Conservation (phyloP, 345 rosid genomes). For the Mangifera indica region DNA sequence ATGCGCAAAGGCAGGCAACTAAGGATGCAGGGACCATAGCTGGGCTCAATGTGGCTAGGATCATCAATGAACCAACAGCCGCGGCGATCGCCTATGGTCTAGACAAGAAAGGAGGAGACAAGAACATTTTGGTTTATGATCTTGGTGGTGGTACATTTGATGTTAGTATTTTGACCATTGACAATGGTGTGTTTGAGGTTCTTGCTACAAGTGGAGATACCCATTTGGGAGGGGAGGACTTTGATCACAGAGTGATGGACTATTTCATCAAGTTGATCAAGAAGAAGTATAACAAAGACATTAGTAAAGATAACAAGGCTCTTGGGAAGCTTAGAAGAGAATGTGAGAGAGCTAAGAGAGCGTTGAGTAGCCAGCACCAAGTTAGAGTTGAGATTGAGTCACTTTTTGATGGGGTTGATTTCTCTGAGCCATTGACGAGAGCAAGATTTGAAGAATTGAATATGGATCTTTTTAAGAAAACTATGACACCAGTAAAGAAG, state of each 20-base stretch:
- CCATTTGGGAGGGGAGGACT: conserved; percentile 57
- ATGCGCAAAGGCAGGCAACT: conserved; percentile 40
- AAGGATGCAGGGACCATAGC: conserved; percentile 38
- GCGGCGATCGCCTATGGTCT: conserved; percentile 62
- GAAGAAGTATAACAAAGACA: conserved; percentile 46
- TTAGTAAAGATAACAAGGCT: conserved; percentile 44
- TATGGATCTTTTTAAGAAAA: conserved; percentile 55
- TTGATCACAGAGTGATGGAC: conserved; percentile 54
- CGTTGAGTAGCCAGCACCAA: conserved; percentile 52
- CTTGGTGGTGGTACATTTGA: conserved; percentile 65
- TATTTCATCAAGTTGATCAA: conserved; percentile 48
- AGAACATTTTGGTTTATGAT: conserved; percentile 48
- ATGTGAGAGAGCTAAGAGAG: conserved; percentile 56
- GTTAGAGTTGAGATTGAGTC: conserved; percentile 53
- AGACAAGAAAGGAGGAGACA: conserved; percentile 43
- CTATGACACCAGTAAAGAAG: conserved; percentile 48
- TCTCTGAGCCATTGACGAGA: conserved; percentile 55
- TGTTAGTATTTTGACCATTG: conserved; percentile 49
- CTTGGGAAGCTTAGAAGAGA: conserved; percentile 52
- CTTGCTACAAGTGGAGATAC: conserved; percentile 55
- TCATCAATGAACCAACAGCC: conserved; percentile 59
- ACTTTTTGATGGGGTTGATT: conserved; percentile 47
- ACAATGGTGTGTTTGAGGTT: conserved; percentile 52
- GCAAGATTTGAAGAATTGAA: conserved; percentile 57
- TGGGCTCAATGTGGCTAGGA: conserved; percentile 46